phyloP scores from a whole-genome alignment of 2,329 filamentous ascomycete genomes.

The Sclerotinia borealis region DNA sequence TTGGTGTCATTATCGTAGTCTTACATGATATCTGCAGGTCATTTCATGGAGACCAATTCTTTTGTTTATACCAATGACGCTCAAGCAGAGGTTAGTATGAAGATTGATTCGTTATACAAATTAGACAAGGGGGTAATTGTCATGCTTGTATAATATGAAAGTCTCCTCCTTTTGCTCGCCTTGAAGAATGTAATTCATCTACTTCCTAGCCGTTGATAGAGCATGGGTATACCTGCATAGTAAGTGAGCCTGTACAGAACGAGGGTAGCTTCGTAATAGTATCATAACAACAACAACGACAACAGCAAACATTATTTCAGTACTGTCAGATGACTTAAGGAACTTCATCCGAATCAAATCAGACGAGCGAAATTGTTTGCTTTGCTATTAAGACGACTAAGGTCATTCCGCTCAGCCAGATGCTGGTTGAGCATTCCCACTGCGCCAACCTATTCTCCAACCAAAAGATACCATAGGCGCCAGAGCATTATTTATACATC shows the following conservation, averaged over 20 bases:
- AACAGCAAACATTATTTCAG: conserved; percentile 1
- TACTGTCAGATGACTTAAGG: background rate
- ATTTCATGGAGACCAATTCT: background rate
- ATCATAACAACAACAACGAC: background rate
- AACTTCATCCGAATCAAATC: conserved; percentile 17
- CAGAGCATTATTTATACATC: conserved; percentile 59
- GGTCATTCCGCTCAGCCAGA: conserved; percentile 40
- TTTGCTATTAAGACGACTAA: conserved; percentile 29
- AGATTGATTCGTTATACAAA: background rate
- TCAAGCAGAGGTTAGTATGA: background rate
- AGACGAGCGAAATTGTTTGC: conserved; percentile 27
- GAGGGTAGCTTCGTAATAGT: background rate
- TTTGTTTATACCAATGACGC: background rate
- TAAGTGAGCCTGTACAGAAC: background rate
- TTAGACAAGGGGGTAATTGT: background rate
- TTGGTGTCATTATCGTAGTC: conserved; percentile 1
- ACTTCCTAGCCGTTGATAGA: background rate
- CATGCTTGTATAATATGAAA: background rate
- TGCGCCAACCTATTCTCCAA: conserved; percentile 64
- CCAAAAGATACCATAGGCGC: conserved; percentile 68
- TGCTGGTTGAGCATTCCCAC: conserved; percentile 52
- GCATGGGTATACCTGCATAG: background rate
- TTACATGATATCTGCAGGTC: conserved; percentile 7
- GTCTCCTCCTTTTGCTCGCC: background rate
- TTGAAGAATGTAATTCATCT: background rate